Percentiles rank a stretch among this genome's conserved stretches.
Evolutionary conservation across 2,329 filamentous ascomycete genomes (phyloP).

Genomic region (Penicillium sp.): DNA sequence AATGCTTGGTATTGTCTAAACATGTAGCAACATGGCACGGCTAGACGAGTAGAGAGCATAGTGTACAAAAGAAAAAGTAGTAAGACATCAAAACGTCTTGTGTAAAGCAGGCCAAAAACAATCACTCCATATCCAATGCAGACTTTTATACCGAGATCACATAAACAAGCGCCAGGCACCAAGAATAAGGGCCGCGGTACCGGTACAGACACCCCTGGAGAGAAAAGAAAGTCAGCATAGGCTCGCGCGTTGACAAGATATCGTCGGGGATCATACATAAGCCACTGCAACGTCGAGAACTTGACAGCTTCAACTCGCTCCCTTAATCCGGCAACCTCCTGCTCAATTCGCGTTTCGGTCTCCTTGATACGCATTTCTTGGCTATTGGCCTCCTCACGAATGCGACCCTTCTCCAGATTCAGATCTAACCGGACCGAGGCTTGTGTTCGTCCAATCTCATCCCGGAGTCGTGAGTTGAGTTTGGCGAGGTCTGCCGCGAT

Average conservation of each 20-base stretch:
- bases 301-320: constrained; percentile 97
- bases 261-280: constrained; percentile 68
- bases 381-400: constrained; percentile 90
- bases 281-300: constrained; percentile 96
- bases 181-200: constrained; percentile 63
- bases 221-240: constrained; percentile 26
- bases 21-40: background rate
- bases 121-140: constrained; percentile 22
- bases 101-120: constrained; percentile 6
- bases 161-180: constrained; percentile 67
- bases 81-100: constrained; percentile 2
- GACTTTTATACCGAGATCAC: constrained; percentile 35
- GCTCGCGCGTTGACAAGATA: background rate
- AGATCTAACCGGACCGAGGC: constrained; percentile 88
- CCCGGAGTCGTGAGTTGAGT: constrained; percentile 79
- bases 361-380: constrained; percentile 99
- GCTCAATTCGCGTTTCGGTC: constrained; percentile 97
- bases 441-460: constrained; percentile 93
- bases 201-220: constrained; percentile 61
- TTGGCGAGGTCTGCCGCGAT: constrained; percentile 94
- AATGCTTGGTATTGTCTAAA: background rate
- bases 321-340: constrained; percentile 84
- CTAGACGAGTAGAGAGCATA: constrained; percentile 8
- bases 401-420: constrained; percentile 94
- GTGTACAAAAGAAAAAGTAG: constrained; percentile 12